These are phyloP conservation scores for Backusella tuberculispora DNA, from an alignment of 192 early-diverging fungal genomes.

Conservation along the genomic window DNA sequence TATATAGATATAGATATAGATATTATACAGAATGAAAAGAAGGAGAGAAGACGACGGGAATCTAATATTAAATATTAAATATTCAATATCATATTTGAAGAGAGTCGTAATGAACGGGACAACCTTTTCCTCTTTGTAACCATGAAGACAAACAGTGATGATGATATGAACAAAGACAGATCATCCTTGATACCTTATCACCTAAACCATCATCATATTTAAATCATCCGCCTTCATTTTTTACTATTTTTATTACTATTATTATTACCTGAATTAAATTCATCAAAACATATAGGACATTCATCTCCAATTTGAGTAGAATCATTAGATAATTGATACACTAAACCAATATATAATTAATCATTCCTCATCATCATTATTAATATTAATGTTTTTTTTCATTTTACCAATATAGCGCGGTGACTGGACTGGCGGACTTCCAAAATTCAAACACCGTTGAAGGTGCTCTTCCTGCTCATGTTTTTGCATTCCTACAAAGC, in stretches of 20 bases:
- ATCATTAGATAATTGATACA: constrained; percentile 61
- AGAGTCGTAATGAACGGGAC: constrained; percentile 77
- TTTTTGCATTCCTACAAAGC: constrained; percentile 37
- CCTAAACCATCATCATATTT: constrained; percentile 42
- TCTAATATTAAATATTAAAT: constrained; percentile 11
- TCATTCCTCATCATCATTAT: neutral
- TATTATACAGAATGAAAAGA: neutral
- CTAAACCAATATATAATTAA: constrained; percentile 28
- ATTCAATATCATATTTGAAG: neutral
- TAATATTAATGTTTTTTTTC: neutral
- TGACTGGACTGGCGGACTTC: constrained; percentile 52
- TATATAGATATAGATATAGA: too few species aligned
- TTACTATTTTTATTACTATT: too few species aligned
- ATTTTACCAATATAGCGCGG: constrained; percentile 69
- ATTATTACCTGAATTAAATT: constrained; percentile 83
- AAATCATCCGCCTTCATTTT: too few species aligned
- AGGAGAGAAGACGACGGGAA: neutral
- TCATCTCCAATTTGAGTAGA: constrained; percentile 74
- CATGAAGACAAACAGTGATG: constrained; percentile 80
- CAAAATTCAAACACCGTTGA: constrained; percentile 61
- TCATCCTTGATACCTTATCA: constrained; percentile 78
- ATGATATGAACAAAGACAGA: constrained; percentile 92
- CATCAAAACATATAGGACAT: constrained; percentile 95
- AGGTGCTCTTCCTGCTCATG: constrained; percentile 67
- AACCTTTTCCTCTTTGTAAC: constrained; percentile 73